Evolutionary conservation across 2,329 filamentous ascomycete genomes (phyloP), one percentile per base, ranked within the genome.

Genomic region (Alternaria sp.): DNA sequence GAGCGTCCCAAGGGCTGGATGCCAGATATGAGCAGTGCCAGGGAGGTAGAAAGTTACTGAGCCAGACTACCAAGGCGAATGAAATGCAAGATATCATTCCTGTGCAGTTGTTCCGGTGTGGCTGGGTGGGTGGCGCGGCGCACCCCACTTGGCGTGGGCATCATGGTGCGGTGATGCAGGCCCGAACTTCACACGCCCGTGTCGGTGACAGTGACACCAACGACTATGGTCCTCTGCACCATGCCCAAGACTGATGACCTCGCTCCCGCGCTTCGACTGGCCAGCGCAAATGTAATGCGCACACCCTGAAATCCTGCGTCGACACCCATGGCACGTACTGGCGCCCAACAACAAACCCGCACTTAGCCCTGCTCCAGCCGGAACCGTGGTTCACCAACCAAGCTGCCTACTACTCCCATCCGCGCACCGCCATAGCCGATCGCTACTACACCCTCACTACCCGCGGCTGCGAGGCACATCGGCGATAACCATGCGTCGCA

Each of bases 1-100:
- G 96, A 99, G 84, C 84, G 94, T 66, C 95, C 95, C 0, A 92
- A 91, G 76, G 95, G 95, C 0, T 98, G 95, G 95, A 87, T 96
- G 76, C 95, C 94, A 5, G 94, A 97, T 76, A 80, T 92, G 76
- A 81, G 82, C 23, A 82, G 74, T 21, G 80, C 80, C 20, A 77
- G 77, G 55, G 79, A 79, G 65, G 81, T 83, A n/a, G 82, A 83
- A 63, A 79, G 74, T 54, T 81, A 76, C 58, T 79, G 62, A 72
- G 4, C 4, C 45, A 44, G n/a, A 20, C 28, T 20, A 14, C 10
- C 7, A 37, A 44, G 26, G 28, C 20, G 26, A 46, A 60, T 41
- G 26, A 45, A 46, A 44, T 45, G 49, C n/a, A 47, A 37, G 43
- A 33, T 33, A 15, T 33, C 5, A 14, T 45, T 33, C 12, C 37